A percentile compares a stretch with the other conserved stretches of the same genome.
These are phyloP conservation scores for Rubroboletus satanas DNA, from an alignment of 768 basidiomycete species.

Conservation along the genomic window DNA sequence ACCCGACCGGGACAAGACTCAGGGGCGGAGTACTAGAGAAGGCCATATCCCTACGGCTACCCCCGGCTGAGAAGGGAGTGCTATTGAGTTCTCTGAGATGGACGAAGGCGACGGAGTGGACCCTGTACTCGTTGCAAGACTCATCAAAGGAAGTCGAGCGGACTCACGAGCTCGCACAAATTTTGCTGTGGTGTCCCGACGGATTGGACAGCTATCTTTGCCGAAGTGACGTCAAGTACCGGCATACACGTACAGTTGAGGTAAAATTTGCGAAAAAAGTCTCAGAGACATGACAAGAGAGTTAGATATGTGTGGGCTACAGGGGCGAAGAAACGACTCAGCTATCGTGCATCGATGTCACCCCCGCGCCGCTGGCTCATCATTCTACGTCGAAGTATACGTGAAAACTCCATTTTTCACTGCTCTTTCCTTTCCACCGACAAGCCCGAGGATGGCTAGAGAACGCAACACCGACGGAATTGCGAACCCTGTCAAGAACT, in stretches of 20 bases:
- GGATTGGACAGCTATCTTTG: conserved; percentile 1
- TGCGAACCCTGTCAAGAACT: neutral
- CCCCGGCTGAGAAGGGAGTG: conserved; percentile 27
- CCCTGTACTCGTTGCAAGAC: conserved; percentile 55
- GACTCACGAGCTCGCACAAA: conserved; percentile 34
- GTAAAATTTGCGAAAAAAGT: conserved; percentile 41
- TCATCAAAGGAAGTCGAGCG: conserved; percentile 42
- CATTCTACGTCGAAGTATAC: neutral
- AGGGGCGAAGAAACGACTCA: neutral
- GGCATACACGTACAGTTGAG: conserved; percentile 33
- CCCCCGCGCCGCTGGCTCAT: neutral
- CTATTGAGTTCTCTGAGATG: conserved; percentile 38
- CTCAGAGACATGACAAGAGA: conserved; percentile 50
- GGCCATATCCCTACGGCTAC: neutral
- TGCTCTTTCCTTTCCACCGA: conserved; percentile 3
- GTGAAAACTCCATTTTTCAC: neutral
- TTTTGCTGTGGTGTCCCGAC: conserved; percentile 32
- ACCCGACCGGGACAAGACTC: neutral
- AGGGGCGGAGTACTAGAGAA: neutral
- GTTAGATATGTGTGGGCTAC: neutral
- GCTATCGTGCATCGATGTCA: neutral
- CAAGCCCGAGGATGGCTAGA: neutral
- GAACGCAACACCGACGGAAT: neutral
- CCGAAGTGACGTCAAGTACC: conserved; percentile 37
- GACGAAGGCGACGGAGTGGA: conserved; percentile 43